These are phyloP conservation scores for Colletotrichum zoysiae DNA, from an alignment of 2,329 filamentous ascomycete species.

Conservation along the genomic window DNA sequence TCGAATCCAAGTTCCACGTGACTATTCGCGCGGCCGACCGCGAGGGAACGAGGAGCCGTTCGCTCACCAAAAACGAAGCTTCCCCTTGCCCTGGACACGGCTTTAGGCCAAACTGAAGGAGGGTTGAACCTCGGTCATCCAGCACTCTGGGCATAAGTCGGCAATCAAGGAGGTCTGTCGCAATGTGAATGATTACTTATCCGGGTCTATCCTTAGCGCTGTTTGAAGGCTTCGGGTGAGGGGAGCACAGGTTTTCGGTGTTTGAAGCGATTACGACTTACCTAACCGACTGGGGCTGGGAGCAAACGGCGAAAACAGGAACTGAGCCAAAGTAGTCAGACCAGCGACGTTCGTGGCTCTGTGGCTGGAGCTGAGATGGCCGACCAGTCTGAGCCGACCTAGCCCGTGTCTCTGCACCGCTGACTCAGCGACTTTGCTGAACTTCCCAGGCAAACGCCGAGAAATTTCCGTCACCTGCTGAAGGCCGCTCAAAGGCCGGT, in stretches of 20 bases:
- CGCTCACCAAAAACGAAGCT: not conserved
- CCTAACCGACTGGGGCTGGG: constrained; percentile 6
- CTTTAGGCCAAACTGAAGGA: not conserved
- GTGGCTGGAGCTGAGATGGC: not conserved
- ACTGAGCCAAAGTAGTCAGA: constrained; percentile 30
- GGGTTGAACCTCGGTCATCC: not conserved
- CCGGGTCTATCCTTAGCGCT: not conserved
- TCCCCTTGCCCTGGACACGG: not conserved
- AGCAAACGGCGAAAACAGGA: constrained; percentile 43
- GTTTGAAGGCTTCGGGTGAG: constrained; percentile 10
- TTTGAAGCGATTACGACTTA: constrained; percentile 28
- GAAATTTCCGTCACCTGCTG: not conserved
- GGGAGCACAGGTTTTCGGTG: constrained; percentile 24
- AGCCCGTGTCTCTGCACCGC: not conserved
- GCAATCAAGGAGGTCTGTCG: constrained; percentile 4
- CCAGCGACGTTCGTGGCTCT: not conserved
- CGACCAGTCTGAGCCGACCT: constrained; percentile 15
- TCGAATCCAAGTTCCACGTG: constrained; percentile 2
- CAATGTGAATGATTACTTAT: constrained; percentile 13
- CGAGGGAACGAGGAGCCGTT: not conserved
- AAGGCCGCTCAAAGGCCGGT: constrained; percentile 6
- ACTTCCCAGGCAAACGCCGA: not conserved
- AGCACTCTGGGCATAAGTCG: constrained; percentile 22
- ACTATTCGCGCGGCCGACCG: not conserved
- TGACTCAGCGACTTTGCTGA: constrained; percentile 11